These are phyloP conservation scores for Phytopythium sindhum DNA, from an alignment of 352 stramenopile species.

Conservation along the genomic window DNA sequence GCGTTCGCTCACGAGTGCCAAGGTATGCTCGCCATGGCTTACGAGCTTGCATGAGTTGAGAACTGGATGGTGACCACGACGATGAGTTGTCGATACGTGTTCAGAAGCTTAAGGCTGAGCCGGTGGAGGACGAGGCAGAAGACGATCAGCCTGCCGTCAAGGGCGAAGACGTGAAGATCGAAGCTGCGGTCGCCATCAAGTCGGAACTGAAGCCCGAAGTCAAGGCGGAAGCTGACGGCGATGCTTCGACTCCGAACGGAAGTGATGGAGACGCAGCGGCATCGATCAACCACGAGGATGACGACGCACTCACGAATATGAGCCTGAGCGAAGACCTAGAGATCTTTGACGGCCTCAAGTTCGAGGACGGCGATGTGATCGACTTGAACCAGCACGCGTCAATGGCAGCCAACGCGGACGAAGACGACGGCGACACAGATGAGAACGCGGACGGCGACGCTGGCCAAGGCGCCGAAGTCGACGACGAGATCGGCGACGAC, in stretches of 20 bases:
- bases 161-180: not conserved
- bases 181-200: not conserved
- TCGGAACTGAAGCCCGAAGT: not conserved
- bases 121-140: not conserved
- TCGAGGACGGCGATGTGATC: conserved; percentile 81
- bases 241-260: not conserved
- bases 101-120: not conserved
- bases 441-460: conserved; percentile 20
- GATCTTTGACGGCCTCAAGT: conserved; percentile 86
- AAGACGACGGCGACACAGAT: conserved; percentile 15
- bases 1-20: conserved; percentile 37
- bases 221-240: conserved; percentile 11
- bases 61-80: not conserved
- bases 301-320: conserved; percentile 66
- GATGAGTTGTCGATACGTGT: not conserved
- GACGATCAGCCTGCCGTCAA: conserved; percentile 6
- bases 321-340: conserved; percentile 77
- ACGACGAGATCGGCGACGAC: conserved; percentile 15
- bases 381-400: conserved; percentile 50
- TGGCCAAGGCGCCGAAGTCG: conserved; percentile 12
- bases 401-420: conserved; percentile 4
- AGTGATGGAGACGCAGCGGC: not conserved
- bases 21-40: conserved; percentile 18
- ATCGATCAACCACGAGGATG: conserved; percentile 5
- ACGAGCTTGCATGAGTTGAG: not conserved